Conservation (phyloP, 106 monocot species). For the Amphibolis antarctica region DNA sequence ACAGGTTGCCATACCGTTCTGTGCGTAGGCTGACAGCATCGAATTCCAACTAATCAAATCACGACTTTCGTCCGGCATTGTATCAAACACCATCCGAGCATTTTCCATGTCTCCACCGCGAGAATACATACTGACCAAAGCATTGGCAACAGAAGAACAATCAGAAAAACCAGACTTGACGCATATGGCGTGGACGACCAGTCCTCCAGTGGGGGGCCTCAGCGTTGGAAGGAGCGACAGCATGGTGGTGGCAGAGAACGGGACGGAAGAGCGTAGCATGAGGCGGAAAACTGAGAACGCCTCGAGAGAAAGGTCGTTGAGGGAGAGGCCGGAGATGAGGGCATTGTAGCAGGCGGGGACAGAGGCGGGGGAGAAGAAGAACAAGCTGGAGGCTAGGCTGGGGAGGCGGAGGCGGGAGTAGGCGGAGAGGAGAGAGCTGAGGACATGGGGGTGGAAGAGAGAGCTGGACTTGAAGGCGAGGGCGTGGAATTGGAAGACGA, state of each 20-base stretch:
- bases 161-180: conserved; percentile 7
- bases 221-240: conserved; percentile 38
- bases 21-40: conserved; percentile 51
- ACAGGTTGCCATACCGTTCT: conserved; percentile 37
- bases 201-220: not conserved
- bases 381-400: conserved; percentile 26
- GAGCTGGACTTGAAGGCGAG: conserved; percentile 28
- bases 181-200: conserved; percentile 28
- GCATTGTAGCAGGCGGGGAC: conserved; percentile 35
- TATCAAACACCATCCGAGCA: conserved; percentile 46
- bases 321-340: conserved; percentile 29
- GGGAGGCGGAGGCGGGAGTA: conserved; percentile 56
- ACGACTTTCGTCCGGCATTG: conserved; percentile 11
- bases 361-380: conserved; percentile 9
- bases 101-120: conserved; percentile 17
- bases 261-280: conserved; percentile 24
- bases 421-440: conserved; percentile 51
- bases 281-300: conserved; percentile 34
- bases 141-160: conserved; percentile 36
- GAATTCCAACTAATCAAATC: conserved; percentile 59
- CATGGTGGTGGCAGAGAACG: conserved; percentile 44
- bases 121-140: conserved; percentile 34
- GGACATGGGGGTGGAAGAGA: conserved; percentile 29
- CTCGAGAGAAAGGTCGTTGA: conserved; percentile 10
- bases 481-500: conserved; percentile 35